phyloP scores from a whole-genome alignment of 768 basidiomycete genomes.

The Pisolithus albus region DNA sequence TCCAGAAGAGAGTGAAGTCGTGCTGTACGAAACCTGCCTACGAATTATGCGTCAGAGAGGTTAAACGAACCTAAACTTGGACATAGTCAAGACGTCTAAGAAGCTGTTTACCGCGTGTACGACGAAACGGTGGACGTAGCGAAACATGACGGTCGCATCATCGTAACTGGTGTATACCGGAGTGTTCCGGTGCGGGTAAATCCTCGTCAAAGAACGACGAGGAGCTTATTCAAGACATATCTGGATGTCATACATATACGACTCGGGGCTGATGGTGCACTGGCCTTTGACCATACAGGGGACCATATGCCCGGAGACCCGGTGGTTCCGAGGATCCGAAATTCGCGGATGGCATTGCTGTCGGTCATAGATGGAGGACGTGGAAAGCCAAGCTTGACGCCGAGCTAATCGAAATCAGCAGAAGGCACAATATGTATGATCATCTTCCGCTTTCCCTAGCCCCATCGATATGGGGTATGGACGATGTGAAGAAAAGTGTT shows the following conservation, averaged over 20 bases:
- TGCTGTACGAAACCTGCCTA: slow-evolving; percentile 76
- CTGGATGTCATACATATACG: slow-evolving; percentile 92
- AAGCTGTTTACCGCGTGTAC: too few relatives aligned
- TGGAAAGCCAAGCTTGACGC: slow-evolving; percentile 70
- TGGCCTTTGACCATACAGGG: slow-evolving; percentile 73
- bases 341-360: slow-evolving; percentile 41
- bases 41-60: slow-evolving; percentile 84
- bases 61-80: slow-evolving; percentile 90
- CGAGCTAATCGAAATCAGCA: slow-evolving; percentile 66
- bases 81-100: slow-evolving; percentile 72
- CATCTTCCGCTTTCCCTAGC: slow-evolving; percentile 68
- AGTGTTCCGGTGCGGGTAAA: slow-evolving; percentile 95
- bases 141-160: slow-evolving; percentile 90
- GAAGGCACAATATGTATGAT: slow-evolving; percentile 81
- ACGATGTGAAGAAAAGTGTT: too few relatives aligned
- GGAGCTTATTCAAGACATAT: slow-evolving; percentile 96
- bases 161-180: slow-evolving; percentile 90
- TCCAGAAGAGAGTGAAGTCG: slow-evolving; percentile 58
- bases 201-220: slow-evolving; percentile 86
- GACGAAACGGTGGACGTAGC: slow-evolving; percentile 96
- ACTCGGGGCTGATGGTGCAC: slow-evolving; percentile 51
- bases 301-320: slow-evolving; percentile 60
- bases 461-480: too few relatives aligned
- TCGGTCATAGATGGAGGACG: slow-evolving; percentile 29
- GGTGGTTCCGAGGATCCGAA: slow-evolving; percentile 65